Evolutionary conservation across 306 rosid species (phyloP).

Genomic region (Echinosophora koreensis): DNA sequence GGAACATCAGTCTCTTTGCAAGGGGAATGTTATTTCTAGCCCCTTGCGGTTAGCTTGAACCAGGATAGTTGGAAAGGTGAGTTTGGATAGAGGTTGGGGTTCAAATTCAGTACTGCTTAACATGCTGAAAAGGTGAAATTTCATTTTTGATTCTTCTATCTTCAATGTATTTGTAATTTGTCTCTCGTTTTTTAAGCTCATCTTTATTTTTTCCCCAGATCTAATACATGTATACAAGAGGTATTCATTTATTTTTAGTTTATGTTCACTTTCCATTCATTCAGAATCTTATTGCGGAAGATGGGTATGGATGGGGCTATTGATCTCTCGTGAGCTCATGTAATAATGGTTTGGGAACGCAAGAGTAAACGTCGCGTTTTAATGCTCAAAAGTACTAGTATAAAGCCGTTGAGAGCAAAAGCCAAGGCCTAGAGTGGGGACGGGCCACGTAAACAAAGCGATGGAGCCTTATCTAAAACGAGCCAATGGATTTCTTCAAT

Average conservation of each 20-base stretch:
- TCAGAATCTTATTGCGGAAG: slow-evolving; percentile 12
- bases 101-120: slow-evolving; percentile 24
- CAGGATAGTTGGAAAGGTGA: slow-evolving; percentile 23
- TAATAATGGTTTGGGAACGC: slow-evolving; percentile 11
- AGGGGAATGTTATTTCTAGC: slow-evolving; percentile 20
- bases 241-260: neutral
- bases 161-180: slow-evolving; percentile 21
- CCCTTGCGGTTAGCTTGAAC: slow-evolving; percentile 1
- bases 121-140: slow-evolving; percentile 27
- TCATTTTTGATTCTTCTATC: slow-evolving; percentile 39
- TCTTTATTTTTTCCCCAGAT: neutral
- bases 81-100: slow-evolving; percentile 33
- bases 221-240: neutral
- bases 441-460: slow-evolving; percentile 64
- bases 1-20: slow-evolving; percentile 19
- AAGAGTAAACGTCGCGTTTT: neutral
- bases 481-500: slow-evolving; percentile 63
- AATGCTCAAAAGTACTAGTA: neutral
- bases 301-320: neutral
- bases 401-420: neutral
- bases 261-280: neutral
- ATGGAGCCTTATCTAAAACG: slow-evolving; percentile 67
- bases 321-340: neutral
- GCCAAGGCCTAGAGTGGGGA: slow-evolving; percentile 43
- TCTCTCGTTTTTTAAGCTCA: neutral